phyloP scores from a whole-genome alignment of 2,329 filamentous ascomycete genomes.

The Sclerotinia glacialis region DNA sequence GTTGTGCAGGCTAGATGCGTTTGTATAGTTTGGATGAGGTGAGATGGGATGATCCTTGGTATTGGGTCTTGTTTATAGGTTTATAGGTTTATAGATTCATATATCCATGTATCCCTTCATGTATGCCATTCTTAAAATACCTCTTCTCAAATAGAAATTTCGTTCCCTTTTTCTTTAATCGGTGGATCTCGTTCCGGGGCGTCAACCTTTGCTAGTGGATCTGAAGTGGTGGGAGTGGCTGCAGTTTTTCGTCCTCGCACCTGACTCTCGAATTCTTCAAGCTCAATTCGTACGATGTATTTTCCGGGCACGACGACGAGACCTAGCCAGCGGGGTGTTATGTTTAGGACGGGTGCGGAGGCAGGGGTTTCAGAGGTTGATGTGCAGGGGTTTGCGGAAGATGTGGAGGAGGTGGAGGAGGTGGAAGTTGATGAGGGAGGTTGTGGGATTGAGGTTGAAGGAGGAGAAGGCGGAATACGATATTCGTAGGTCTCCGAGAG shows the following conservation, averaged over 20 bases:
- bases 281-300: conserved; percentile 82
- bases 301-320: conserved; percentile 85
- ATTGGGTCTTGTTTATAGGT: no score
- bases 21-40: no score
- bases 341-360: conserved; percentile 7
- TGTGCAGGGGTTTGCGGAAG: conserved; percentile 23
- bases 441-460: conserved; percentile 20
- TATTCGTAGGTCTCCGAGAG: conserved; percentile 87
- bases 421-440: conserved; percentile 61
- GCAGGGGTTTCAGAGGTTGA: neutral
- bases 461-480: conserved; percentile 60
- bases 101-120: no score
- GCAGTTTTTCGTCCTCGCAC: conserved; percentile 22
- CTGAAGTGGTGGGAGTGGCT: neutral
- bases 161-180: no score
- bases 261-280: conserved; percentile 68
- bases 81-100: no score
- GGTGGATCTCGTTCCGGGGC: neutral
- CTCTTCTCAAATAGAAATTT: neutral
- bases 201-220: no score
- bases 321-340: conserved; percentile 84
- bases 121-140: no score
- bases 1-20: neutral
- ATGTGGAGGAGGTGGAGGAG: neutral
- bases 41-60: neutral